Evolutionary conservation across 176 grass and related monocot genomes (phyloP).

Genomic region (Hsuehochloa calcarea): DNA sequence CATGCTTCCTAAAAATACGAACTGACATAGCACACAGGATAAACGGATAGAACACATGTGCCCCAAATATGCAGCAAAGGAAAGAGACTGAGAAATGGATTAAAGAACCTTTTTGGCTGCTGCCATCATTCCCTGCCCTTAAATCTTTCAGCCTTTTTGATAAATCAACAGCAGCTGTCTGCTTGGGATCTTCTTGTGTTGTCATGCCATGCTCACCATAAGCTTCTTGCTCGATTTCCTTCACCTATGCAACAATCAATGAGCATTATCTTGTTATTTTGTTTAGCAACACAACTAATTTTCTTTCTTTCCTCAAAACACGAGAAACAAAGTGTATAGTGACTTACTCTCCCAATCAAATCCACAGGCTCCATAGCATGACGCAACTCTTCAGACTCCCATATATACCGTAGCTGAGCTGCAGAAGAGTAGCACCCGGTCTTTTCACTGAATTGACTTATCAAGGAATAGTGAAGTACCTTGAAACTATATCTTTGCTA

Average conservation of each 20-base stretch:
- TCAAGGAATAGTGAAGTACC: not conserved
- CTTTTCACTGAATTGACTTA: not conserved
- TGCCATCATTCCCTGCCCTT: constrained; percentile 70
- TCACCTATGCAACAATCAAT: constrained; percentile 52
- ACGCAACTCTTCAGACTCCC: constrained; percentile 80
- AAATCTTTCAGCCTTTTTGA: constrained; percentile 80
- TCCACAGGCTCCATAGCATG: constrained; percentile 79
- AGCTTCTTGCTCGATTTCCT: constrained; percentile 86
- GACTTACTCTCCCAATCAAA: constrained; percentile 85
- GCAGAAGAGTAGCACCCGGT: constrained; percentile 3
- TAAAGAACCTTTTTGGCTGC: constrained; percentile 82
- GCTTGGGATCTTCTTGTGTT: constrained; percentile 60
- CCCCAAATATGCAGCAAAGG: not conserved
- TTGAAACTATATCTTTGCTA: not conserved
- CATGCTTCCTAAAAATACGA: not conserved
- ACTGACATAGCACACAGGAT: not conserved
- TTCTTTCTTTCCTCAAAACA: not conserved
- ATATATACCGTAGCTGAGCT: constrained; percentile 76
- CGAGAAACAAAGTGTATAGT: not conserved
- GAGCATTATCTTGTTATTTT: not conserved
- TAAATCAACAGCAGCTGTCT: constrained; percentile 83
- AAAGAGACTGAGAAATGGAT: not conserved
- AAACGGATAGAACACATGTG: not conserved
- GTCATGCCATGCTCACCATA: constrained; percentile 52
- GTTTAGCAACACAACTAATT: not conserved